Evolutionary conservation across 1,284 basidiomycete species (phyloP), one percentile per base, ranked within the genome.

Genomic region (Irpex sp.): DNA sequence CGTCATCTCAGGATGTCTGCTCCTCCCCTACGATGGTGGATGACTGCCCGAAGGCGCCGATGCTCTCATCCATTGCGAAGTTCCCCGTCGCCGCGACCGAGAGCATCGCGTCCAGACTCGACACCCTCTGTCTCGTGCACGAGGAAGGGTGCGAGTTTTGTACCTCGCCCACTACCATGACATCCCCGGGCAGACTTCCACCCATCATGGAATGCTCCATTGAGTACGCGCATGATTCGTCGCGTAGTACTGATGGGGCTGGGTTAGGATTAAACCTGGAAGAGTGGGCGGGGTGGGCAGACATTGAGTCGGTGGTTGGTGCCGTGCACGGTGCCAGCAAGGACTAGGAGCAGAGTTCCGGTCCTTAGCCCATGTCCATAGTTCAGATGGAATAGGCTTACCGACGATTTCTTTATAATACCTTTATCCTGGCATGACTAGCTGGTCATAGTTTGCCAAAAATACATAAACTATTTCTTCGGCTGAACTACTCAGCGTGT

Each of bases 221-320:
- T 21, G 49, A 51, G 49, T n/a, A 51, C n/a, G 49, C 11, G 49
- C n/a, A 51, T 8, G 17, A 9, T 19, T 17, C 15, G 17, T 51
- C 19, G 17, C 15, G 49, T 8, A 8, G 19, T 17, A 17, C 49
- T 3, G 7, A 51, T n/a, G 49, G n/a, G 17, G 49, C 49, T 36
- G 54, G 54, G 54, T 21, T 56, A 31, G 54, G 54, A 36, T 37
- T 56, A 19, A 56, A 56, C n/a, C 54, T 56, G 54, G 54, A 56
- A 21, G 54, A 56, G 21, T 56, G 54, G 54, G 54, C 54, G 26
- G 54, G 54, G 54, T 56, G 19, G 26, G 9, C 54, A 26, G 54
- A 36, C 21, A 11, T 56, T 36, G 54, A 56, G 21, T 56, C 54
- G 26, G 54, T 56, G 11, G 19, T 56, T 21, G 34, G 54, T 21